Evolutionary conservation across 192 early-diverging fungal genomes (phyloP), one percentile per base, ranked within the genome.

Genomic region (Coemansia sp.): DNA sequence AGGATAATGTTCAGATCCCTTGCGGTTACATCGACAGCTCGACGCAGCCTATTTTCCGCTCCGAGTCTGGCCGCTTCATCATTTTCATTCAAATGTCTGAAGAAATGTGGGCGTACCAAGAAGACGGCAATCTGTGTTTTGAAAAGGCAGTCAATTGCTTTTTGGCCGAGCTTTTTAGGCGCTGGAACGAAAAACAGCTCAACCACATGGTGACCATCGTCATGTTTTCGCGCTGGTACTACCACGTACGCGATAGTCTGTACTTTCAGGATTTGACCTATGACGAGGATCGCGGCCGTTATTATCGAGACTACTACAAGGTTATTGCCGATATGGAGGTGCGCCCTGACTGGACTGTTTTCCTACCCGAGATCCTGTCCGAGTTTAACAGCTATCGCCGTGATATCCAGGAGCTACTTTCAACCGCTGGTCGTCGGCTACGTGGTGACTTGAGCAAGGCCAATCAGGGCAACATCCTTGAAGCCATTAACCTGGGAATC

Each of bases 21-120:
- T 90, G 85, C 45, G 95, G 89, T 19, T 91, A 86, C 44, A 80
- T 98, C 20, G 88, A 80, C 13, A 79, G 76, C 19, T 77, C 79
- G 15, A 97, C 94, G 8, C 85, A 87, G 66, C 71, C 84, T 22
- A 91, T 97, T 10, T 97, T 94, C 48, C 80, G 95, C 11, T 97
- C 95, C 9, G 91, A 91, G 53, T 92, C 93, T 0, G 94, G 92
- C 9, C 92, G 94, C 50, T 91, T 87, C 43, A 95, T 92, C 60
- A 82, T 98, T 13, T 93, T 95, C 62, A 84, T 98, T 17, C 95
- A 98, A 74, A 92, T 98, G 91, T 89, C 86, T 25, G 82, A 83
- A 38, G 95, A 98, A 74, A 98, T 97, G 93, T 94, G 90, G 89
- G 86, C 93, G 30, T 97, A 95, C 80, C 93, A 93, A 46, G 94